Conservation (phyloP, 306 rosid genomes). For the Oxytropis ochrocephala region DNA sequence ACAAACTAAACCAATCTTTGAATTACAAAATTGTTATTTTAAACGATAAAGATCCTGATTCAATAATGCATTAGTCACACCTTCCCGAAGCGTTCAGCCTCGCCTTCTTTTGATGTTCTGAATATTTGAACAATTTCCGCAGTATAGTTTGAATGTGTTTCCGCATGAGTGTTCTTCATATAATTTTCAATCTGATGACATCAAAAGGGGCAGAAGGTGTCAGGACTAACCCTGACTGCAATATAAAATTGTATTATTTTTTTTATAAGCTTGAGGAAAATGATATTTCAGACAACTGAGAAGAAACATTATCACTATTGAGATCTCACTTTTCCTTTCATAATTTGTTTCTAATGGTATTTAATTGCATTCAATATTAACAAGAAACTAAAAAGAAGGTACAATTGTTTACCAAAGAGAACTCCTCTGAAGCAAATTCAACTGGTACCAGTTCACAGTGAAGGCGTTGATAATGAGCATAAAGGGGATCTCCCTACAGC, state of each 20-base stretch:
- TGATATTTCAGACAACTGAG: neutral
- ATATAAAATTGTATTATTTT: neutral
- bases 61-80: constrained; percentile 40
- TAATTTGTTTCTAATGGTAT: neutral
- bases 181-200: constrained; percentile 66
- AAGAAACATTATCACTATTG: neutral
- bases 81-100: constrained; percentile 69
- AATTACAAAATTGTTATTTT: constrained; percentile 7
- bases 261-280: neutral
- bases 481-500: constrained; percentile 74
- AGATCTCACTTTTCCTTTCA: neutral
- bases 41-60: neutral
- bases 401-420: constrained; percentile 58
- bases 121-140: constrained; percentile 72
- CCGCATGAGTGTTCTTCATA: constrained; percentile 76
- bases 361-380: neutral
- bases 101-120: constrained; percentile 57
- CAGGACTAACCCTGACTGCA: constrained; percentile 6
- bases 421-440: constrained; percentile 53
- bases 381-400: neutral
- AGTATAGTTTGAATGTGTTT: constrained; percentile 75
- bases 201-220: neutral
- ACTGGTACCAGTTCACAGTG: constrained; percentile 64
- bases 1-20: neutral
- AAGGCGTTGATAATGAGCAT: constrained; percentile 66